phyloP scores from a whole-genome alignment of 2,329 filamentous ascomycete species.

The Sarocladium oryzae region DNA sequence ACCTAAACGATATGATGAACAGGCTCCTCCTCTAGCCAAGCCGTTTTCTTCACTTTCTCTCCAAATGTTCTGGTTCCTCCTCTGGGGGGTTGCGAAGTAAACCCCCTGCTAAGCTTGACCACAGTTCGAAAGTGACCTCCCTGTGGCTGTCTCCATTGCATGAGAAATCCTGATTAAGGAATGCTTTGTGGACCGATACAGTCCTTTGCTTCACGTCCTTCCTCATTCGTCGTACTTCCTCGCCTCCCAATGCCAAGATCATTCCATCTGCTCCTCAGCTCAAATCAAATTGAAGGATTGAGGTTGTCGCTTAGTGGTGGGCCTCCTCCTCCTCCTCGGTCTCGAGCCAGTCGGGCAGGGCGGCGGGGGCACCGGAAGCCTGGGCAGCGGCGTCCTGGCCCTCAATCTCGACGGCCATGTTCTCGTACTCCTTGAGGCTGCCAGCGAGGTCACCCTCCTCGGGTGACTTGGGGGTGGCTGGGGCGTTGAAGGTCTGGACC shows the following conservation, averaged over 20 bases:
- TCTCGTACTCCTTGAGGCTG: constrained; percentile 92
- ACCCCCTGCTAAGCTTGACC: neutral
- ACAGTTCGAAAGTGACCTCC: neutral
- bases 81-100: neutral
- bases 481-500: constrained; percentile 79
- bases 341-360: constrained; percentile 71
- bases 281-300: neutral
- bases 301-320: constrained; percentile 40
- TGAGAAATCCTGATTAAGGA: neutral
- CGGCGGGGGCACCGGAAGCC: constrained; percentile 50
- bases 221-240: neutral
- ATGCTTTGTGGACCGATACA: neutral
- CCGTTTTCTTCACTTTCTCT: neutral
- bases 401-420: constrained; percentile 89
- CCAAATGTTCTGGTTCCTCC: neutral
- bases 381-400: constrained; percentile 64
- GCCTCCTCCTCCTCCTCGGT: constrained; percentile 60
- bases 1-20: constrained; percentile 8
- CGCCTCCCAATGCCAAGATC: neutral
- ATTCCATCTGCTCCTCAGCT: neutral
- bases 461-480: constrained; percentile 77
- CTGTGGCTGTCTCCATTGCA: neutral
- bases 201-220: neutral
- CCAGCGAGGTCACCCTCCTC: constrained; percentile 90
- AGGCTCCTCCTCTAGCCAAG: constrained; percentile 8